Evolutionary conservation across 2,329 filamentous ascomycete genomes (phyloP).

Genomic region (Macrophomina pseudophaseolina): DNA sequence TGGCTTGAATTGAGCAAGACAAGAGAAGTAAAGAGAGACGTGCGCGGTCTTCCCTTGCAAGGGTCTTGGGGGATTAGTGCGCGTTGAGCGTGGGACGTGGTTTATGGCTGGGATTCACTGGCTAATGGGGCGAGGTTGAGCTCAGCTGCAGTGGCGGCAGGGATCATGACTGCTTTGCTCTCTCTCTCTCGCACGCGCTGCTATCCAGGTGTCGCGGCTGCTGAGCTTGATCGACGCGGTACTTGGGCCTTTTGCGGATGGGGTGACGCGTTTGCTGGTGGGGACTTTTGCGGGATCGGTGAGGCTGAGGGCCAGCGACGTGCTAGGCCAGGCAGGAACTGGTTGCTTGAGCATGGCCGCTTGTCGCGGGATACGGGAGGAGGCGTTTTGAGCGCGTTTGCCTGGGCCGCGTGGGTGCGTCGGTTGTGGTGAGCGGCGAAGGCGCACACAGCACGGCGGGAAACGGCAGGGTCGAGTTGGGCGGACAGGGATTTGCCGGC

Average conservation of each 20-base stretch:
- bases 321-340: too few species aligned
- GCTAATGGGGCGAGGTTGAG: neutral
- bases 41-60: too few species aligned
- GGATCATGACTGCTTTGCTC: neutral
- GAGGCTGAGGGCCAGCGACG: too few species aligned
- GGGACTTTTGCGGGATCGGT: too few species aligned
- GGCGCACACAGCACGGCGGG: neutral
- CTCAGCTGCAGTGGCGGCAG: neutral
- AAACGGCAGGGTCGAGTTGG: neutral
- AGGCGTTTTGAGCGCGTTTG: neutral
- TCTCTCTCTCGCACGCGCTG: too few species aligned
- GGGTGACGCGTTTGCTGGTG: too few species aligned
- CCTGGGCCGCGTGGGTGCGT: neutral
- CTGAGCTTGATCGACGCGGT: too few species aligned
- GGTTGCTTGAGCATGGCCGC: neutral
- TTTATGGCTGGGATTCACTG: neutral
- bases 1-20: too few species aligned
- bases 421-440: neutral
- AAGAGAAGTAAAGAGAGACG: too few species aligned
- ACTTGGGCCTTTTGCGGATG: too few species aligned
- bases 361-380: neutral
- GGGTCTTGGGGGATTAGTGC: neutral
- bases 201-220: too few species aligned
- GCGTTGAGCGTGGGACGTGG: neutral
- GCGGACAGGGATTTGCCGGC: neutral